Base-by-base conservation (phyloP, 306 rosid species). In the Geum urbanum region DNA sequence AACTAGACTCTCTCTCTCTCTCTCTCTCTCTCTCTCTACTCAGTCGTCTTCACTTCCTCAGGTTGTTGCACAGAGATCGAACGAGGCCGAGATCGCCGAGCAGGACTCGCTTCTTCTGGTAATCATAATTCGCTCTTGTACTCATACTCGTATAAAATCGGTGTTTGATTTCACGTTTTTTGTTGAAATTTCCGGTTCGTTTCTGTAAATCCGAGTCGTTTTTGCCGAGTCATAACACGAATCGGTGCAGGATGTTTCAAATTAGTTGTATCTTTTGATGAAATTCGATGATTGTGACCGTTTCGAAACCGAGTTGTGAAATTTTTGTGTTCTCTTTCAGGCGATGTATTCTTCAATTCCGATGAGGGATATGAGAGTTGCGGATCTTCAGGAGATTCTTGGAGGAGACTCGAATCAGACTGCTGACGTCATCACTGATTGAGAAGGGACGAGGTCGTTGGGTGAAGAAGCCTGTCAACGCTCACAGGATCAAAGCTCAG, bases 21-120 rank as follows among this genome's bases (percentile, higher is more conserved):
- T 57, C 43, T 24, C 19, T 24, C 16, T 48, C 15, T 20, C 61
- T 68, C 65, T 69, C 68, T 11, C 56, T 44, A 53, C 46, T 56
- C 22, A 56, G 0, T 66, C 24, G 10, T 66, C 40, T 56, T 27
- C 71, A 52, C 22, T 16, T 85, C 62, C 72, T 82, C 87, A 92
- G 98, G 96, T 86, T 40, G 87, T 88, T 44, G 91, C 86, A 5
- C 91, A 88, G 90, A 92, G 84, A 65, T 63, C 81, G 78, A 88
- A 88, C 86, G 91, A 91, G 78, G 83, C 91, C 22, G 96, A 91
- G 78, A 91, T 91, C 84, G 87, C 91, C 24, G 90, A 94, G 83
- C 96, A 90, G 85, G 87, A 90, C 43, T 90, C 97, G 39, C 98
- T 90, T 78, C 97, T 88, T 80, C 96, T 90, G 86, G 96, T 91